phyloP scores from a whole-genome alignment of 1,284 basidiomycete genomes.

The Leccinum ponderosum region DNA sequence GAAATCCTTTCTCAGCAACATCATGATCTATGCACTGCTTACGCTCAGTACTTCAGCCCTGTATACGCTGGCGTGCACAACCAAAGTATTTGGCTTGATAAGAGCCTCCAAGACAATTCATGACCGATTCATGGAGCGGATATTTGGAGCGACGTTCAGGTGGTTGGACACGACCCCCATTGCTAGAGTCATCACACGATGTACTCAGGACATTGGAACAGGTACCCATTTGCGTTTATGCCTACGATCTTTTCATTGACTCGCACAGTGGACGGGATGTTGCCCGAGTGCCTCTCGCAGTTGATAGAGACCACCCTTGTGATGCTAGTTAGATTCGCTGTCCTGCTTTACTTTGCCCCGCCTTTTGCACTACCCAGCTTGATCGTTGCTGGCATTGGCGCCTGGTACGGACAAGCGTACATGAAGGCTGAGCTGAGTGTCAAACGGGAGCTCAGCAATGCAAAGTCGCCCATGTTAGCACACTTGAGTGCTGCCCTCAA shows the following conservation, averaged over 20 bases:
- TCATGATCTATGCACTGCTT: conserved; percentile 2
- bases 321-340: conserved; percentile 41
- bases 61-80: conserved; percentile 20
- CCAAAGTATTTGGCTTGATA: conserved; percentile 41
- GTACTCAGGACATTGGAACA: conserved; percentile 24
- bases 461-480: conserved; percentile 43
- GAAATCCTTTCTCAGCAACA: not conserved
- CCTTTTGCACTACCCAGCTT: conserved; percentile 37
- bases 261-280: conserved; percentile 8
- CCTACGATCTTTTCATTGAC: conserved; percentile 8
- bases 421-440: conserved; percentile 46
- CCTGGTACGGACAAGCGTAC: conserved; percentile 43
- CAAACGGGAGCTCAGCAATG: conserved; percentile 47
- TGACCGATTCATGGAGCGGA: conserved; percentile 50
- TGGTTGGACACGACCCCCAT: conserved; percentile 47
- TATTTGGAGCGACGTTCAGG: conserved; percentile 58
- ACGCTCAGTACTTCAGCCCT: not conserved
- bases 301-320: conserved; percentile 3
- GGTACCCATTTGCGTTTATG: conserved; percentile 2
- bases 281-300: not conserved
- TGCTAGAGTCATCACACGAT: conserved; percentile 17
- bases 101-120: conserved; percentile 62
- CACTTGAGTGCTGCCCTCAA: conserved; percentile 42
- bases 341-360: conserved; percentile 46
- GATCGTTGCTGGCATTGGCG: conserved; percentile 42